Base-by-base conservation (phyloP, 805 yeast species). In the Cyberlindnera veronae region DNA sequence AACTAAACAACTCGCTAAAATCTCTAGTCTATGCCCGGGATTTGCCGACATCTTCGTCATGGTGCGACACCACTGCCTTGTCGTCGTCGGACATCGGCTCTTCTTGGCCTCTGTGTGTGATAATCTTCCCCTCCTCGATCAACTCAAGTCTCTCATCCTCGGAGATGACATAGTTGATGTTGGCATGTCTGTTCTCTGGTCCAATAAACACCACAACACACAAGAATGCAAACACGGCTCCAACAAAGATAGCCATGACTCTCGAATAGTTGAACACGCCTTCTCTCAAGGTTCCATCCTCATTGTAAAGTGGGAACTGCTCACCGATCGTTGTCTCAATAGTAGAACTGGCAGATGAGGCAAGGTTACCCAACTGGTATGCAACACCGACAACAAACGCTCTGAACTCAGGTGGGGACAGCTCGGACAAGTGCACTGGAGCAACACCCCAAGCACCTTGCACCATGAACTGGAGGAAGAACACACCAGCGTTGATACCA, bases 381-480 rank as follows among this genome's bases (percentile, higher is more conserved):
- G 82, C 68, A 24, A 72, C 69, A 56, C 87, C 87, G 31, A 76
- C 72, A 38, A 78, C 75, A 44, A 81, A 76, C 8, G 85, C 69
- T 60, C 81, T 69, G 63, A 74, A 77, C 44, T 75, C 77, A 16
- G 81, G 79, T 42, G 81, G 81, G 29, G 82, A 69, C 46, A 81
- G 66, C 59, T 78, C 84, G 4, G 78, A 67, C 39, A 80, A 62
- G 58, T 79, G 82, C 42, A 77, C 68, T 39, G 85, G 85, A 39
- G 74, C 67, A 30, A 77, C 79, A 51, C 85, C 85, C 81, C 83
- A 80, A 20, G 80, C 77, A 53, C 85, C 85, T 62, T 78, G 84
- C 38, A 80, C 84, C 44, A 72, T 75, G 54, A 74, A 74, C 54
- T 79, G 84, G 44, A 79, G 60, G 62, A 76, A 77, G 57, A 79